These are phyloP conservation scores for Scleroderma citrinum DNA, from an alignment of 768 basidiomycete genomes.

Conservation along the genomic window DNA sequence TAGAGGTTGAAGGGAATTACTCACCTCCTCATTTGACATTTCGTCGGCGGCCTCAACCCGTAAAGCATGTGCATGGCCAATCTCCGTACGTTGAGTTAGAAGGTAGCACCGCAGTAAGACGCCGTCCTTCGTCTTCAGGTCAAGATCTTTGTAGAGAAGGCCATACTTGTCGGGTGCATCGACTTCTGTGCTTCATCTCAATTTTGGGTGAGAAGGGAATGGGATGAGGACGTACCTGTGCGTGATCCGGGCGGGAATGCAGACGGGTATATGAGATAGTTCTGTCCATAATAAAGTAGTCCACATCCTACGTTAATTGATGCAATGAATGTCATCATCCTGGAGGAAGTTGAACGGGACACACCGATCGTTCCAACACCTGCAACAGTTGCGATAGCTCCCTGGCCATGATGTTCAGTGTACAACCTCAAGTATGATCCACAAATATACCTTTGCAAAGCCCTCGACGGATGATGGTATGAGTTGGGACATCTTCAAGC, in stretches of 20 bases:
- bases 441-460: constrained; percentile 37
- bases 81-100: constrained; percentile 54
- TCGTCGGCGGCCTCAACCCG: constrained; percentile 32
- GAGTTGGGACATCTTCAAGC: constrained; percentile 30
- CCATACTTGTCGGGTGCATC: constrained; percentile 62
- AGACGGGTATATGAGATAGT: constrained; percentile 86
- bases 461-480: constrained; percentile 39
- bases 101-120: constrained; percentile 73
- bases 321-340: too few species aligned
- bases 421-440: background rate
- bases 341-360: background rate
- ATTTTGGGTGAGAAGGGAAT: background rate
- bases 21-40: constrained; percentile 55
- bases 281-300: constrained; percentile 81
- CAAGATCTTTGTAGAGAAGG: constrained; percentile 70
- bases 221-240: constrained; percentile 42
- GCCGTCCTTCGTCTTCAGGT: constrained; percentile 66
- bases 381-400: constrained; percentile 49
- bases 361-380: constrained; percentile 52
- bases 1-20: constrained; percentile 9
- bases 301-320: constrained; percentile 47
- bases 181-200: constrained; percentile 47
- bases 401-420: constrained; percentile 27
- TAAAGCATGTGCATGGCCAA: constrained; percentile 31
- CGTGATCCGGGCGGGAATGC: constrained; percentile 77